These are phyloP conservation scores for Trichoderma aggressivum DNA, from an alignment of 2,329 filamentous ascomycete genomes.

Conservation along the genomic window DNA sequence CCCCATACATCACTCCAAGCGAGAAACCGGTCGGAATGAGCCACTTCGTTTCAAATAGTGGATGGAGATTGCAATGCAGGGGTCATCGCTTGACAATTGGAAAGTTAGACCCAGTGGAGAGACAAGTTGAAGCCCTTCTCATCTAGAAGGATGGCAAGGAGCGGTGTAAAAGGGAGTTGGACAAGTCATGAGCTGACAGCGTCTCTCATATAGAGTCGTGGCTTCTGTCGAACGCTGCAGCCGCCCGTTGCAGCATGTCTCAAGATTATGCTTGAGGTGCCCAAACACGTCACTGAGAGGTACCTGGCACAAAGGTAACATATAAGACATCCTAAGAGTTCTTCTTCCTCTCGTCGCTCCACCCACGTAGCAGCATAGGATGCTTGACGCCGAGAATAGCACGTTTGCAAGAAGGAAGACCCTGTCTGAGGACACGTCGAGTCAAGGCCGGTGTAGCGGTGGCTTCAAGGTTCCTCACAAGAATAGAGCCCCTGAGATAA, in stretches of 20 bases:
- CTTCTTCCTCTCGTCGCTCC: not conserved
- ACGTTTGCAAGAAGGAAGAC: not conserved
- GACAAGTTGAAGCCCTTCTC: not conserved
- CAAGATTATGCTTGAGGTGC: conserved; percentile 10
- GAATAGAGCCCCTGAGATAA: not conserved
- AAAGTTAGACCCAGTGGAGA: not conserved
- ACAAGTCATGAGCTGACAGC: not conserved
- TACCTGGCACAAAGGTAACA: not conserved
- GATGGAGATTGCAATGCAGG: not conserved
- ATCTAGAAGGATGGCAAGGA: not conserved
- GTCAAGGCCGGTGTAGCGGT: not conserved
- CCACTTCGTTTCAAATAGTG: not conserved
- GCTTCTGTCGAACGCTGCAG: conserved; percentile 5
- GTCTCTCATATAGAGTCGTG: not conserved
- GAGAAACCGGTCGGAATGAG: not conserved
- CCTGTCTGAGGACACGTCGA: not conserved
- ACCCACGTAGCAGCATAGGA: not conserved
- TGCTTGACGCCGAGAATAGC: not conserved
- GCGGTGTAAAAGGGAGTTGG: not conserved
- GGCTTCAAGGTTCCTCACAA: not conserved
- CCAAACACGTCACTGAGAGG: not conserved
- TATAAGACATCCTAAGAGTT: not conserved
- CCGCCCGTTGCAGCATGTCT: conserved; percentile 14
- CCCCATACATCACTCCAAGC: not conserved
- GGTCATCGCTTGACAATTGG: not conserved